These are phyloP conservation scores for Globisporangium ultimum DNA, from an alignment of 352 stramenopile species.

Conservation along the genomic window DNA sequence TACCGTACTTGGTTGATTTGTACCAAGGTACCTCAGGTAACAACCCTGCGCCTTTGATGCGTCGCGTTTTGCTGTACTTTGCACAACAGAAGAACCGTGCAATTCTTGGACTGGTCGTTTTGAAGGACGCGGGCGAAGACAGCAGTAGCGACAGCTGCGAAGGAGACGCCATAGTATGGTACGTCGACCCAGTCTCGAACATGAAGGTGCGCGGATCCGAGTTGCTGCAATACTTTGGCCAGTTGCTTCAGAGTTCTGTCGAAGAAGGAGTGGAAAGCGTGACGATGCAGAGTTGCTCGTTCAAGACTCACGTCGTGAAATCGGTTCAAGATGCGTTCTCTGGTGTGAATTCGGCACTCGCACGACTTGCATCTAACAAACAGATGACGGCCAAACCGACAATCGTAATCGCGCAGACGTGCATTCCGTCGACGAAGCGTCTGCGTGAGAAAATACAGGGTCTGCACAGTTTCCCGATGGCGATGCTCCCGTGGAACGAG, in stretches of 20 bases:
- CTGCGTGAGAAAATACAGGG: slow-evolving; percentile 82
- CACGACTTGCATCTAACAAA: slow-evolving; percentile 75
- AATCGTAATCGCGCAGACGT: slow-evolving; percentile 88
- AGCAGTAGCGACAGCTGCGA: slow-evolving; percentile 18
- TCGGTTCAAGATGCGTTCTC: slow-evolving; percentile 77
- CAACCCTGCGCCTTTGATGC: slow-evolving; percentile 23
- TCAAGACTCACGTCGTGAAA: slow-evolving; percentile 76
- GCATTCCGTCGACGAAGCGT: slow-evolving; percentile 49
- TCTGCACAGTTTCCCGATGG: slow-evolving; percentile 92
- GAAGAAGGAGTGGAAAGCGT: slow-evolving; percentile 24
- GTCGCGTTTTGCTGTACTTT: slow-evolving; percentile 67
- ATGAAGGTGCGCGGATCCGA: slow-evolving; percentile 46
- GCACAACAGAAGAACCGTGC: slow-evolving; percentile 66
- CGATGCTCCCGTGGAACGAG: slow-evolving; percentile 81
- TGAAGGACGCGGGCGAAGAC: slow-evolving; percentile 35
- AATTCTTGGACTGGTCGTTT: slow-evolving; percentile 44
- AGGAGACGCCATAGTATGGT: slow-evolving; percentile 61
- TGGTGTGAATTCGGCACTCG: slow-evolving; percentile 85
- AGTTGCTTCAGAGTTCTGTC: slow-evolving; percentile 33
- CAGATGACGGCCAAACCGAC: slow-evolving; percentile 59
- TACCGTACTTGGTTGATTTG: slow-evolving; percentile 53
- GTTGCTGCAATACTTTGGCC: slow-evolving; percentile 50
- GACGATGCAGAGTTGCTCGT: slow-evolving; percentile 46
- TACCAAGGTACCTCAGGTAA: slow-evolving; percentile 16
- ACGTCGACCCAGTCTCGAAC: slow-evolving; percentile 62